Evolutionary conservation across 2,329 filamentous ascomycete genomes (phyloP), one percentile per base, ranked within the genome.

Genomic region (Penicillium sp.): DNA sequence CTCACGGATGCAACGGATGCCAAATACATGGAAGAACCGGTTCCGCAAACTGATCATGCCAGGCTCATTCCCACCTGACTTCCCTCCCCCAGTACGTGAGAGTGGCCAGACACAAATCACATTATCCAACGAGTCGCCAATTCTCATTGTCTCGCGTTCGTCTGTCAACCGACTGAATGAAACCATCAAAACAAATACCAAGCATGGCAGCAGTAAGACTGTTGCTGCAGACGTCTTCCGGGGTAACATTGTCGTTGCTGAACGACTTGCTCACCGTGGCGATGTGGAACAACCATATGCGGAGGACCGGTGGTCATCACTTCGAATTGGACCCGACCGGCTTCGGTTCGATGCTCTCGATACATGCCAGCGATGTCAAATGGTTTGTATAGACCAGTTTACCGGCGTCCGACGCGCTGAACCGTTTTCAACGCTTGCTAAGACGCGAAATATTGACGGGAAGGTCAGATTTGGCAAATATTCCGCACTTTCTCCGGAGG

Each of bases 401-500:
- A 96, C 88, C 13, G 92, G 87, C 0, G 81, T 86, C 61, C 89
- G 86, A 71, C 85, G 87, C 61, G 86, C 91, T 61, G 94, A 97
- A 72, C 94, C 94, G 0, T 96, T 94, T 69, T 84, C 89, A 4
- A 97, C 92, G 0, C 77, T 99, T 57, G 88, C 90, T 2, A 96
- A 95, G 78, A 96, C 91, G 11, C 84, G 94, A 64, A 84, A 90
- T 55, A 86, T 91, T 61, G 86, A 90, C 50, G 91, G 92, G 2
- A 92, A 92, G 74, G 88, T 97, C 3, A 89, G 89, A 65, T 99
- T 99, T 78, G 94, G 94, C 5, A 86, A 89, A 58, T 93, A 99
- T 75, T 79, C 81, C 36, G 78, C 78, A 57, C 72, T 81, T 65
- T 61, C 78, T 23, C 65, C 67, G 1, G 59, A 61, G n/a, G 66